These are phyloP conservation scores for Epichloe baconii DNA, from an alignment of 2,329 filamentous ascomycete species.

Conservation along the genomic window DNA sequence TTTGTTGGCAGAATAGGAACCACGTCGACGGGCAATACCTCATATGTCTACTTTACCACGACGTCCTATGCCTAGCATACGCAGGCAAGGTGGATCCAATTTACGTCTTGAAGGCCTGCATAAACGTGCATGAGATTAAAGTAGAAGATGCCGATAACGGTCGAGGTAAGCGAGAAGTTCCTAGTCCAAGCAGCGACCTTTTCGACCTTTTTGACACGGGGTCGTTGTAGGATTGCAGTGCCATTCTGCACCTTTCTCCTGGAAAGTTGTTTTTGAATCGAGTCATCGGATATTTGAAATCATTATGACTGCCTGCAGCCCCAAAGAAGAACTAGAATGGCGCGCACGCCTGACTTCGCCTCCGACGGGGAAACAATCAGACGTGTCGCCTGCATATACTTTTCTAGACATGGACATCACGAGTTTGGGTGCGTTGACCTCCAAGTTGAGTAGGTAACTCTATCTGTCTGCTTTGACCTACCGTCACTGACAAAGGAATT, in stretches of 20 bases:
- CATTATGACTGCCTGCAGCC: constrained; percentile 74
- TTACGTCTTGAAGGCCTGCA: constrained; percentile 63
- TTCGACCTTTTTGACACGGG: background rate
- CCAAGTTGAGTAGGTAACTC: constrained; percentile 45
- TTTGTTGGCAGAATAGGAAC: constrained; percentile 64
- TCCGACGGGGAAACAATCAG: constrained; percentile 33
- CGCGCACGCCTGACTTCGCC: constrained; percentile 48
- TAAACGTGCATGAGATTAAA: constrained; percentile 51
- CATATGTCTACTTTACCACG: constrained; percentile 71
- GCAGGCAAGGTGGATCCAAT: constrained; percentile 49
- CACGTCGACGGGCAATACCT: constrained; percentile 67
- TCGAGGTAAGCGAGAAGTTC: constrained; percentile 37
- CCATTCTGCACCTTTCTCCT: constrained; percentile 73
- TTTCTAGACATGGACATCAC: constrained; percentile 59
- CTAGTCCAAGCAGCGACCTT: background rate
- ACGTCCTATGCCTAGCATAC: constrained; percentile 64
- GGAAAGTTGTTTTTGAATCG: constrained; percentile 80
- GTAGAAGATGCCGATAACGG: constrained; percentile 66
- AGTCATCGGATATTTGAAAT: constrained; percentile 69
- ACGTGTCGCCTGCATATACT: constrained; percentile 39
- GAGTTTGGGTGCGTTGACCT: constrained; percentile 62
- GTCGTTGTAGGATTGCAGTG: constrained; percentile 60
- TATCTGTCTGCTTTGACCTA: background rate
- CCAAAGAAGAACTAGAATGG: constrained; percentile 72
- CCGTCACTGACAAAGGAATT: background rate